Base-by-base conservation (phyloP, 2,329 filamentous ascomycete genomes). In the Botrytis medusae region DNA sequence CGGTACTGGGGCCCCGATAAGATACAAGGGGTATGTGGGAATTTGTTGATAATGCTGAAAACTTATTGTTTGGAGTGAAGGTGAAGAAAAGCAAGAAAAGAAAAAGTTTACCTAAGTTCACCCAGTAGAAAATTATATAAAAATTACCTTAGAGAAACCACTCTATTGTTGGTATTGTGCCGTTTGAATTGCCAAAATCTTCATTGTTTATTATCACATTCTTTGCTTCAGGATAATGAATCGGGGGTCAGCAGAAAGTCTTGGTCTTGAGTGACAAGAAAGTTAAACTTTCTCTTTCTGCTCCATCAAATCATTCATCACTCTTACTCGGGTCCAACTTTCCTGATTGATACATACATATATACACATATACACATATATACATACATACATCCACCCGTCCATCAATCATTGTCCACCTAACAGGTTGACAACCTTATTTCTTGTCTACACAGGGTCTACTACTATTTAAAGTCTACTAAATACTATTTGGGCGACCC, bases 1-100 rank as follows among this genome's bases (percentile, higher is more conserved):
- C 44, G 29, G 63, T 25, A 48, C 48, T n/a, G 32, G 29, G 63
- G 44, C 22, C 32, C 46, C 34, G 64, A 67, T 67, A 54, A 67
- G 63, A 40, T 40, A 29, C 25, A 65, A 8, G 34, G 22, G 32
- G 63, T 32, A 25, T 22, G 22, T 54, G n/a, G 14, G 46, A 68
- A 54, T 68, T 54, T 54, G 64, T 67, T 67, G 46, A 67, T 20
- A 54, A 54, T 54, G 7, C 44, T n/a, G 29, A 37, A 65, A 46
- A 22, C 10, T 22, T 46, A n/a, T 42, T 46, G n/a, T 42, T 62
- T n/a, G 25, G 61, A 42, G 60, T n/a, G 40, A 29, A 29, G 2
- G 61, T 42, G 61, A 20, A 29, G 61, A 44, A 44, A 22, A 44
- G 37, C n/a, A n/a, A 44, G 7, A 20, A 4, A 63, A 63, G 61